These are phyloP conservation scores for Sonneratia caseolaris DNA, from an alignment of 345 rosid species.

Conservation along the genomic window DNA sequence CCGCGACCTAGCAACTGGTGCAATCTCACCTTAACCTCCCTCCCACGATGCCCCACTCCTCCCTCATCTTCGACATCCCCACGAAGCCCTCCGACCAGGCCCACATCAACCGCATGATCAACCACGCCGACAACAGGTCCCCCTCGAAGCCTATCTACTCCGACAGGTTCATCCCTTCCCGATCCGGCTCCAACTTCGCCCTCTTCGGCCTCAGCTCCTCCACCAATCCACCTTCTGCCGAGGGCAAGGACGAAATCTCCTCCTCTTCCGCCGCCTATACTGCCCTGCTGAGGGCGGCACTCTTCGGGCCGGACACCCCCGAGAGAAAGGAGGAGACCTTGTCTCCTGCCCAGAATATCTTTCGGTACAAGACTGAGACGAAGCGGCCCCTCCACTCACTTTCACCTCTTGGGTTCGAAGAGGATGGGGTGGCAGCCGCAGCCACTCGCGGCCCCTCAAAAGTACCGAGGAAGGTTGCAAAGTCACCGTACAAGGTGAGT, in stretches of 20 bases:
- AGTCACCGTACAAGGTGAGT: slow-evolving; percentile 80
- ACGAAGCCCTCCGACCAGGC: slow-evolving; percentile 19
- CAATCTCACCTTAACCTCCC: slow-evolving; percentile 47
- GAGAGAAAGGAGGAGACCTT: slow-evolving; percentile 42
- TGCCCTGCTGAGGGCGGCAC: slow-evolving; percentile 48
- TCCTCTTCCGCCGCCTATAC: slow-evolving; percentile 49
- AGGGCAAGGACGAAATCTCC: slow-evolving; percentile 60
- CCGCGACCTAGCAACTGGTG: background rate
- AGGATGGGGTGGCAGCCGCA: slow-evolving; percentile 41
- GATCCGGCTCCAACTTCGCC: slow-evolving; percentile 89
- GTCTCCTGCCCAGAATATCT: slow-evolving; percentile 44
- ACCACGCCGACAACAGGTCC: slow-evolving; percentile 45
- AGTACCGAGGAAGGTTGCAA: slow-evolving; percentile 73
- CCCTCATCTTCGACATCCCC: slow-evolving; percentile 28
- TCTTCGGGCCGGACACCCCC: slow-evolving; percentile 84
- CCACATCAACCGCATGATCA: slow-evolving; percentile 64
- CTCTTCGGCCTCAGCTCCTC: slow-evolving; percentile 57
- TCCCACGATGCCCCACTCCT: slow-evolving; percentile 34
- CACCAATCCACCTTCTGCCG: slow-evolving; percentile 22
- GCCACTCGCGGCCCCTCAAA: slow-evolving; percentile 42
- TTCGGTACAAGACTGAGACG: slow-evolving; percentile 81
- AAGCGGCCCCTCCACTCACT: slow-evolving; percentile 51
- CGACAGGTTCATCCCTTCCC: slow-evolving; percentile 90
- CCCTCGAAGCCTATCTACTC: slow-evolving; percentile 84
- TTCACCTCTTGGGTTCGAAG: slow-evolving; percentile 67